phyloP scores from a whole-genome alignment of 345 rosid species.

The Ceriops zippeliana region DNA sequence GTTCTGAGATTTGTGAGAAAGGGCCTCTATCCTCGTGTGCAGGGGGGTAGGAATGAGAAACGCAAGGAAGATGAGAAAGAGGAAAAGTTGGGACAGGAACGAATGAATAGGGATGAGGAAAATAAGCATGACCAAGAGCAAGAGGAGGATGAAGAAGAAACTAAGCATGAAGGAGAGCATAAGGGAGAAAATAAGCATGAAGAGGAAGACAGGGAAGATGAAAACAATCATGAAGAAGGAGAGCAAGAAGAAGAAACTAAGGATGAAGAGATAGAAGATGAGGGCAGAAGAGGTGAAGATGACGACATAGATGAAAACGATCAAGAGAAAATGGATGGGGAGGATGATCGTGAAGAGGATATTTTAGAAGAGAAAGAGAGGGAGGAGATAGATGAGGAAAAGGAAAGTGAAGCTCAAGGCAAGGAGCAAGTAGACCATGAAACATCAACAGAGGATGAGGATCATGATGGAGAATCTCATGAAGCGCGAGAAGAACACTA shows the following conservation, averaged over 20 bases:
- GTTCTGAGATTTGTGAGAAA: conserved; percentile 67
- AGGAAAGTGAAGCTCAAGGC: conserved; percentile 36
- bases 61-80: conserved; percentile 46
- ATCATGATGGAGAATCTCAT: conserved; percentile 40
- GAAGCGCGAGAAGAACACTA: conserved; percentile 86
- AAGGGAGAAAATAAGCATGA: conserved; percentile 34
- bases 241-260: conserved; percentile 36
- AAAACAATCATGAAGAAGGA: conserved; percentile 19
- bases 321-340: conserved; percentile 32
- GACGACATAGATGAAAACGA: conserved; percentile 25
- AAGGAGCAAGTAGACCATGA: conserved; percentile 37
- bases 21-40: conserved; percentile 49
- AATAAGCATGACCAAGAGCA: conserved; percentile 33
- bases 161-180: conserved; percentile 24
- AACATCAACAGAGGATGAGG: conserved; percentile 32
- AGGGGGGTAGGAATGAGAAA: conserved; percentile 31
- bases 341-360: conserved; percentile 47
- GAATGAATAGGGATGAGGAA: conserved; percentile 27
- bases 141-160: conserved; percentile 22
- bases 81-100: conserved; percentile 28
- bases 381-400: conserved; percentile 25
- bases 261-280: conserved; percentile 16
- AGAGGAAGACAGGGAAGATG: conserved; percentile 31
- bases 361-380: conserved; percentile 38
- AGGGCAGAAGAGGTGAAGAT: conserved; percentile 19